These are phyloP conservation scores for Starmerella vitae DNA, from an alignment of 805 yeast species.

Conservation along the genomic window DNA sequence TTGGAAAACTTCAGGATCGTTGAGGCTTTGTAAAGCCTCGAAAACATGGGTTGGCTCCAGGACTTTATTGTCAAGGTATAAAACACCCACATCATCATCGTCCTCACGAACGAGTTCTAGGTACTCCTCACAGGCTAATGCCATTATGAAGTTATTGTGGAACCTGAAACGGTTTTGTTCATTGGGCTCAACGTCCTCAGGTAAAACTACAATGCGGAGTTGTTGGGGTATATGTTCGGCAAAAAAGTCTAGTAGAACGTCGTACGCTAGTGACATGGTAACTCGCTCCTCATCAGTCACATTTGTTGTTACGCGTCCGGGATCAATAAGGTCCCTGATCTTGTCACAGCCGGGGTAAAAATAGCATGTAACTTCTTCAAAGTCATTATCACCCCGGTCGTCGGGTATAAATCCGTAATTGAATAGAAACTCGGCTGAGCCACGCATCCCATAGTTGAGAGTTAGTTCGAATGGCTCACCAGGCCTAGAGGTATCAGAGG, in stretches of 20 bases:
- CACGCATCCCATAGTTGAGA: constrained; percentile 29
- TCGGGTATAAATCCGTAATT: constrained; percentile 31
- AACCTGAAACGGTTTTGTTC: constrained; percentile 8
- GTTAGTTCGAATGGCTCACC: constrained; percentile 21
- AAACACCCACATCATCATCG: constrained; percentile 16
- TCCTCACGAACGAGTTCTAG: constrained; percentile 14
- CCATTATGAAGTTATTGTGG: constrained; percentile 18
- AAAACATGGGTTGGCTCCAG: constrained; percentile 16
- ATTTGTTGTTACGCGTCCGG: constrained; percentile 11
- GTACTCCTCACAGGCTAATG: constrained; percentile 19
- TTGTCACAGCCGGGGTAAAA: constrained; percentile 18
- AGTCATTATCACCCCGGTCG: constrained; percentile 11
- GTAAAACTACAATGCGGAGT: constrained; percentile 10
- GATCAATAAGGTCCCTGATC: constrained; percentile 17
- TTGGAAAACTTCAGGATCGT: constrained; percentile 1
- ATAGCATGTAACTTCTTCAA: constrained; percentile 14
- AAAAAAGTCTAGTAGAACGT: constrained; percentile 19
- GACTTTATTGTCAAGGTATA: constrained; percentile 17
- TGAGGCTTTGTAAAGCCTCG: constrained; percentile 1
- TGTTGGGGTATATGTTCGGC: constrained; percentile 9
- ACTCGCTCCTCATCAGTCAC: constrained; percentile 7
- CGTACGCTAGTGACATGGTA: constrained; percentile 18
- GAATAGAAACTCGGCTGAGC: constrained; percentile 29
- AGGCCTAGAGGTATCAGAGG: not conserved
- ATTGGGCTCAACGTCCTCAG: constrained; percentile 3